A percentile compares a stretch with the other conserved stretches of the same genome.
Conservation (phyloP, 139 green algal species). For the Picochlorum sp. region DNA sequence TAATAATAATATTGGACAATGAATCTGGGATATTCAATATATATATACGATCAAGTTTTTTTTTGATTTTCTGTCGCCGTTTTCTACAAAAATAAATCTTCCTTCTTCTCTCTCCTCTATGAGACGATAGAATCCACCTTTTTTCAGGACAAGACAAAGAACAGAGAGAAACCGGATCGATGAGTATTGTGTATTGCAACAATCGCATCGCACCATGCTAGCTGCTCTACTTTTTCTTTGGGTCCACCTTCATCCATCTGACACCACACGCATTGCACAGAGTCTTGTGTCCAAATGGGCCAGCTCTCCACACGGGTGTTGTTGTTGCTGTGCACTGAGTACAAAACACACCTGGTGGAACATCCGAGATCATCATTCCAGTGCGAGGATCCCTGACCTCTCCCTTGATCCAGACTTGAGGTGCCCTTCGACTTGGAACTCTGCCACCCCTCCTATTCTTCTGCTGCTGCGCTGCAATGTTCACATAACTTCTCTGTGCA, state of each 20-base stretch:
- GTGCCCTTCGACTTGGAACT: neutral
- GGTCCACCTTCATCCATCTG: conserved; percentile 35
- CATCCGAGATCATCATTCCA: conserved; percentile 4
- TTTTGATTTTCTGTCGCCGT: too few species aligned
- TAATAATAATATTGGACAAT: conserved; percentile 1
- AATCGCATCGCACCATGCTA: neutral
- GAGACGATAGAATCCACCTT: too few species aligned
- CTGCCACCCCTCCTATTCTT: neutral
- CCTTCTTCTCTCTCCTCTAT: too few species aligned
- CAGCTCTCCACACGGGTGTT: conserved; percentile 62
- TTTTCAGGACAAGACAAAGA: too few species aligned
- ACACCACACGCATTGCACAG: conserved; percentile 81
- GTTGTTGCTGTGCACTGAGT: conserved; percentile 17
- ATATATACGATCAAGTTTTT: too few species aligned
- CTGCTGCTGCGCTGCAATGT: neutral
- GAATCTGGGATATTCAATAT: neutral
- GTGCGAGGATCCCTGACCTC: conserved; percentile 21
- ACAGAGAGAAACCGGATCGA: too few species aligned
- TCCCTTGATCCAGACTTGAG: conserved; percentile 22
- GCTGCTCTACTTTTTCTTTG: neutral
- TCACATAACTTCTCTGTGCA: neutral
- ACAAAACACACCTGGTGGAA: conserved; percentile 27
- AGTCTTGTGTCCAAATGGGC: conserved; percentile 62
- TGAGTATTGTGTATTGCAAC: neutral
- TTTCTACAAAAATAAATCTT: too few species aligned